Percentiles rank a stretch among this genome's conserved stretches.
phyloP scores from a whole-genome alignment of 768 basidiomycete genomes.

The Hygrophorus russula region DNA sequence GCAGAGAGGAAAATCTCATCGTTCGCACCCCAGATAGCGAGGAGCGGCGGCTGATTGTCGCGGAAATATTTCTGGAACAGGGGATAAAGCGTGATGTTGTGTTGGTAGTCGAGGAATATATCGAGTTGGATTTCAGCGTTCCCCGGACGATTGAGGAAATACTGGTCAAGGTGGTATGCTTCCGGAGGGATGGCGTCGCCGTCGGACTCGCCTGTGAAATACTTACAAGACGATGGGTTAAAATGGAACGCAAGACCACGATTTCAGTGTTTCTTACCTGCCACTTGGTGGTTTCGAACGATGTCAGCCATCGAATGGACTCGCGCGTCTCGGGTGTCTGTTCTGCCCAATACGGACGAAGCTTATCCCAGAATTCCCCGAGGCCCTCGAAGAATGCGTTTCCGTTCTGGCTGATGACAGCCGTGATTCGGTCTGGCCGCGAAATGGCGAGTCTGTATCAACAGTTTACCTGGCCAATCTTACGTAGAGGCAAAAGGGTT shows the following conservation, averaged over 20 bases:
- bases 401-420: slow-evolving; percentile 37
- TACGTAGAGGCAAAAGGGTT: no score
- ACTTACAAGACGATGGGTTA: no score
- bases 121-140: slow-evolving; percentile 32
- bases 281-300: slow-evolving; percentile 23
- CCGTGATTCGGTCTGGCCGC: slow-evolving; percentile 29
- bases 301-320: slow-evolving; percentile 12
- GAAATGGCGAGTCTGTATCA: slow-evolving; percentile 21
- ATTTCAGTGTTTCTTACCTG: no score
- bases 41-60: slow-evolving; percentile 24
- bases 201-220: slow-evolving; percentile 5
- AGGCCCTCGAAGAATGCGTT: slow-evolving; percentile 37
- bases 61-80: slow-evolving; percentile 32
- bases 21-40: slow-evolving; percentile 38
- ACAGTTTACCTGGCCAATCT: no score
- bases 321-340: slow-evolving; percentile 17
- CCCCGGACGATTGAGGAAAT: slow-evolving; percentile 25
- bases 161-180: slow-evolving; percentile 31
- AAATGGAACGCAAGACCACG: no score
- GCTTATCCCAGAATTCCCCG: slow-evolving; percentile 25
- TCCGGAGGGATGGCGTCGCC: slow-evolving; percentile 26
- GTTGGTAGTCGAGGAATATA: slow-evolving; percentile 26
- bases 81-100: slow-evolving; percentile 32
- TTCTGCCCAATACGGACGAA: slow-evolving; percentile 22
- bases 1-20: slow-evolving; percentile 31